A percentile compares a stretch with the other conserved stretches of the same genome.
Conservation (phyloP, 2,329 filamentous ascomycete species). For the Xylariomycetidae sp. region DNA sequence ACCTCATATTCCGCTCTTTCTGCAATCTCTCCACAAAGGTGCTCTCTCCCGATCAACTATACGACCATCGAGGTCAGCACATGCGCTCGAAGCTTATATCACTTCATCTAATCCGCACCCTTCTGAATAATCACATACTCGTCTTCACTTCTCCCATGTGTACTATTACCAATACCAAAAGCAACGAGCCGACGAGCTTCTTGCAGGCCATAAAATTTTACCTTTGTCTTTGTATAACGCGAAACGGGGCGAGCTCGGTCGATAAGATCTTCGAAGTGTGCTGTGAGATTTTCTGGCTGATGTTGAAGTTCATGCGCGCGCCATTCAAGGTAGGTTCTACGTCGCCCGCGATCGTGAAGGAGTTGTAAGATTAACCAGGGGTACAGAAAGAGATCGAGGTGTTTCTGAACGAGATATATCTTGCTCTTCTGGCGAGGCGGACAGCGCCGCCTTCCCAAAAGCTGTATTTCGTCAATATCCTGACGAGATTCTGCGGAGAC, state of each 20-base stretch:
- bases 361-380: too few species aligned
- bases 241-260: slow-evolving; percentile 91
- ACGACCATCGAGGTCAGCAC: slow-evolving; percentile 86
- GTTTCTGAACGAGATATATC: slow-evolving; percentile 94
- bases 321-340: slow-evolving; percentile 79
- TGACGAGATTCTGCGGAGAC: slow-evolving; percentile 80
- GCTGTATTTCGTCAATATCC: slow-evolving; percentile 80
- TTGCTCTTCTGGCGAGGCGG: slow-evolving; percentile 83
- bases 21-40: slow-evolving; percentile 96
- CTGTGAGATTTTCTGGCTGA: slow-evolving; percentile 96
- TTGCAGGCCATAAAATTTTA: slow-evolving; percentile 96
- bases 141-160: slow-evolving; percentile 90
- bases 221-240: slow-evolving; percentile 86
- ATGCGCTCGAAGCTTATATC: slow-evolving; percentile 98
- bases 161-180: slow-evolving; percentile 88
- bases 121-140: slow-evolving; percentile 87
- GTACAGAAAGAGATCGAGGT: slow-evolving; percentile 90
- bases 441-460: slow-evolving; percentile 88
- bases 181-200: slow-evolving; percentile 82
- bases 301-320: slow-evolving; percentile 88
- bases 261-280: slow-evolving; percentile 91
- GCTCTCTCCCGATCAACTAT: slow-evolving; percentile 82
- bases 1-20: slow-evolving; percentile 94
- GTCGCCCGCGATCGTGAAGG: too few species aligned
- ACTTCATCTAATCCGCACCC: slow-evolving; percentile 89